These are phyloP conservation scores for Nakaseomyces kungkrabaensis DNA, from an alignment of 1,139 yeast species.

Conservation along the genomic window DNA sequence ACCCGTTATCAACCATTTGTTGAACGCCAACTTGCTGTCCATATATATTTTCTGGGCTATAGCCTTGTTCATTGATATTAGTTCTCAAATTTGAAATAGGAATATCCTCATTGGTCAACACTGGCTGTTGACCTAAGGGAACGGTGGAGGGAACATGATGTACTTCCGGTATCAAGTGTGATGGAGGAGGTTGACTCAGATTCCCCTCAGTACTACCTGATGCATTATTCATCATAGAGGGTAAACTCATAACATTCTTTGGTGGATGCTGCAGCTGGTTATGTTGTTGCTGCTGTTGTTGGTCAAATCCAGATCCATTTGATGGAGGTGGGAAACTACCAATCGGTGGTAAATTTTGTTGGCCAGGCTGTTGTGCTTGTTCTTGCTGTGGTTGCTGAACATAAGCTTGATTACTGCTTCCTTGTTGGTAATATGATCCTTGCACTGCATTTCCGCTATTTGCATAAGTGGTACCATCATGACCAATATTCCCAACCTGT, in stretches of 20 bases:
- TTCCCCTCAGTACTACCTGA: neutral
- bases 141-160: neutral
- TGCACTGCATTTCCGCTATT: neutral
- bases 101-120: conserved; percentile 18
- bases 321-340: conserved; percentile 88
- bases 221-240: conserved; percentile 3
- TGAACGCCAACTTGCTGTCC: conserved; percentile 3
- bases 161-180: neutral
- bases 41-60: neutral
- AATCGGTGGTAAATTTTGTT: conserved; percentile 75
- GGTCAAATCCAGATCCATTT: conserved; percentile 13
- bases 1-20: conserved; percentile 17
- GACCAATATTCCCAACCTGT: neutral
- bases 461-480: conserved; percentile 1
- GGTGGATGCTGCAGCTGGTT: conserved; percentile 11
- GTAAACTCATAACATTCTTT: conserved; percentile 2
- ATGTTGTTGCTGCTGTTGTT: conserved; percentile 12
- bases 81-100: conserved; percentile 31
- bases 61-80: conserved; percentile 2
- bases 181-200: neutral
- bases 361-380: conserved; percentile 5
- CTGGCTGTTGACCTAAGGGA: neutral
- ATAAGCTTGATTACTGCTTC: conserved; percentile 7
- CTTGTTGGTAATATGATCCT: neutral
- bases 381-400: conserved; percentile 10